These are phyloP conservation scores for Leptosphaerulina australis DNA, from an alignment of 2,329 filamentous ascomycete species.

Conservation along the genomic window DNA sequence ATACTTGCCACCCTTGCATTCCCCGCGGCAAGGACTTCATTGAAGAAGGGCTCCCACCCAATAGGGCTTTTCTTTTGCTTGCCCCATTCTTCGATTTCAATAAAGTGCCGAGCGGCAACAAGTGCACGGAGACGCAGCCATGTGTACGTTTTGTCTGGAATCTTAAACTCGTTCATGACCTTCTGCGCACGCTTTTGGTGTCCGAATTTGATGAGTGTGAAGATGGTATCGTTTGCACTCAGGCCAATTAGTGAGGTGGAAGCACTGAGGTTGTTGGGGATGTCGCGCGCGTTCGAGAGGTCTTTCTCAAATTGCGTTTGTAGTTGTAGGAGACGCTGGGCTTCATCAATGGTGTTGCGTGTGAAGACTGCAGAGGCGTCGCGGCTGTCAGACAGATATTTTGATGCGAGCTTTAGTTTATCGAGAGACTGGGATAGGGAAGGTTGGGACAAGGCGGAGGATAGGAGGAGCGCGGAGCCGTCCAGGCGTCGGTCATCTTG, in stretches of 20 bases:
- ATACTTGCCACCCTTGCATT: constrained; percentile 83
- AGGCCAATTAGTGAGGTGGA: constrained; percentile 74
- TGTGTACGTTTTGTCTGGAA: constrained; percentile 87
- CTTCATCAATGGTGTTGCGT: constrained; percentile 77
- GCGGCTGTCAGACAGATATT: constrained; percentile 81
- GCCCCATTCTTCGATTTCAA: constrained; percentile 84
- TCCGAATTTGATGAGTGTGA: constrained; percentile 80
- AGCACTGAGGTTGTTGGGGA: constrained; percentile 16
- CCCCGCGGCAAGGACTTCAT: constrained; percentile 83
- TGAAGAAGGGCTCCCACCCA: constrained; percentile 97
- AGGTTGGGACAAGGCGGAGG: constrained; percentile 78
- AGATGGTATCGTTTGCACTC: constrained; percentile 89
- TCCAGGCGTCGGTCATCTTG: constrained; percentile 92
- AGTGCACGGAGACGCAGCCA: constrained; percentile 86
- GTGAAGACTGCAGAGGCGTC: constrained; percentile 74
- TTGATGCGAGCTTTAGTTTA: constrained; percentile 85
- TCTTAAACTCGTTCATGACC: constrained; percentile 85
- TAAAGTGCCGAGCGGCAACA: constrained; percentile 89
- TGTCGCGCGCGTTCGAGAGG: constrained; percentile 63
- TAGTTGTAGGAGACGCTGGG: constrained; percentile 77
- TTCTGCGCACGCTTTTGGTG: constrained; percentile 86
- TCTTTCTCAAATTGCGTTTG: constrained; percentile 89
- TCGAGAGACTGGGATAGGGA: constrained; percentile 74
- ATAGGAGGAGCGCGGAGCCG: constrained; percentile 83
- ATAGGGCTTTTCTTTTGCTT: constrained; percentile 85